These are phyloP conservation scores for Tulasnella sp. DNA, from an alignment of 768 basidiomycete genomes.

Conservation along the genomic window DNA sequence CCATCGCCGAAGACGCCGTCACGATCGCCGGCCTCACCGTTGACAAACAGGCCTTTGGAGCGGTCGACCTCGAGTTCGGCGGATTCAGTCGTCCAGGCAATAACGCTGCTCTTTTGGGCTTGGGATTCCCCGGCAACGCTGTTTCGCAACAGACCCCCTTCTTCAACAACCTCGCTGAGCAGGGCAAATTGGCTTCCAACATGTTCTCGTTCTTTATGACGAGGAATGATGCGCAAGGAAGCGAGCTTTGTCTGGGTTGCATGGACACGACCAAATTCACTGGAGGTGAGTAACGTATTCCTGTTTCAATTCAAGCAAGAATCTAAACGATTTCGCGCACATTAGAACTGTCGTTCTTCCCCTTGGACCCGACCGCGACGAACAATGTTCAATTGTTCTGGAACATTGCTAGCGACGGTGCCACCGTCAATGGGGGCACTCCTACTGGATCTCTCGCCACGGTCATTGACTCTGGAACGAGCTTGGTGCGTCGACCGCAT, in stretches of 20 bases:
- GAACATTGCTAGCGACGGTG: not conserved
- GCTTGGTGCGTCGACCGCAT: conserved; percentile 17
- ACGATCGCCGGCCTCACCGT: conserved; percentile 6
- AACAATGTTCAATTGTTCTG: not conserved
- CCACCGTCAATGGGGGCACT: not conserved
- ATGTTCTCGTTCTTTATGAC: conserved; percentile 6
- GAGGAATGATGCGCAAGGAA: not conserved
- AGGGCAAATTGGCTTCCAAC: not conserved
- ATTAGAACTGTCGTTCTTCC: not conserved
- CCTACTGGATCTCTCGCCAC: conserved; percentile 17
- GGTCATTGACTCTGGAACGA: conserved; percentile 30
- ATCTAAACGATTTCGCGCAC: too few species aligned
- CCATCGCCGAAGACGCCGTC: not conserved
- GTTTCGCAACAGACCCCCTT: not conserved
- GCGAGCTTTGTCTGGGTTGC: conserved; percentile 4
- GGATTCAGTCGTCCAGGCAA: not conserved
- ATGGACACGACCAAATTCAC: conserved; percentile 9
- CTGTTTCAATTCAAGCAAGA: too few species aligned
- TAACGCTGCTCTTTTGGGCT: conserved; percentile 4
- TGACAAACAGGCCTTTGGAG: not conserved
- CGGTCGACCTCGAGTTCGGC: not conserved
- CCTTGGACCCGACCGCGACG: conserved; percentile 2
- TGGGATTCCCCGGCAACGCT: conserved; percentile 4
- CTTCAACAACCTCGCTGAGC: conserved; percentile 3
- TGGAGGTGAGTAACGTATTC: not conserved